These are phyloP conservation scores for Dictyophora rubrovolvata DNA, from an alignment of 768 basidiomycete genomes.

Conservation along the genomic window DNA sequence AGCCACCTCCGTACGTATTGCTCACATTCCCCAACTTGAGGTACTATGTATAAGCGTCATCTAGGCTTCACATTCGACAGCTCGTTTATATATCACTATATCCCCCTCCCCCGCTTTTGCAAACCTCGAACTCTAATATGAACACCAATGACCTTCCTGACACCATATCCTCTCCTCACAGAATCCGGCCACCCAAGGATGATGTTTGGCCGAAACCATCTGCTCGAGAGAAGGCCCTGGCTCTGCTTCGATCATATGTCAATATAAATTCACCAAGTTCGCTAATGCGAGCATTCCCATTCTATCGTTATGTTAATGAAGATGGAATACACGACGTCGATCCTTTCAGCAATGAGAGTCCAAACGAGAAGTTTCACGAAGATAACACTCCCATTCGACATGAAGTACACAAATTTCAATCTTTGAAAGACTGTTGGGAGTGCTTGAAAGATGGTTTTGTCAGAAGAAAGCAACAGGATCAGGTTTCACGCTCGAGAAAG, in stretches of 20 bases:
- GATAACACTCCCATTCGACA: slow-evolving; percentile 1
- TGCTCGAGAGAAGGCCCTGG: not conserved
- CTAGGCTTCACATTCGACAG: slow-evolving; percentile 55
- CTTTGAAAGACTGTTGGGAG: slow-evolving; percentile 8
- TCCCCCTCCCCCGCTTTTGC: slow-evolving; percentile 24
- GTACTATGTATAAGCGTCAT: not conserved
- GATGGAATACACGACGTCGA: not conserved
- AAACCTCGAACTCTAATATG: not conserved
- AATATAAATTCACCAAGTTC: slow-evolving; percentile 3
- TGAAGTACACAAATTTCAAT: not conserved
- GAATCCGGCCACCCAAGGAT: slow-evolving; percentile 1
- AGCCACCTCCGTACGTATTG: slow-evolving; percentile 45
- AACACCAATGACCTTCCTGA: not conserved
- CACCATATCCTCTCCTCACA: not conserved
- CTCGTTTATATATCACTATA: slow-evolving; percentile 64
- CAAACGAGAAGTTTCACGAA: not conserved
- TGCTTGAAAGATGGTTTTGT: slow-evolving; percentile 4
- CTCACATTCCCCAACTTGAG: not conserved
- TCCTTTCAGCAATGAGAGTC: slow-evolving; percentile 1
- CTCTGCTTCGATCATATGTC: slow-evolving; percentile 1
- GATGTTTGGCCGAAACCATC: slow-evolving; percentile 4
- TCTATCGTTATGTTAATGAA: not conserved
- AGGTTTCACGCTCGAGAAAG: slow-evolving; percentile 13
- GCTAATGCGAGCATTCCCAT: slow-evolving; percentile 7
- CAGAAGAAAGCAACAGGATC: slow-evolving; percentile 6